These are phyloP conservation scores for Vicia villosa DNA, from an alignment of 306 rosid genomes.

Conservation along the genomic window DNA sequence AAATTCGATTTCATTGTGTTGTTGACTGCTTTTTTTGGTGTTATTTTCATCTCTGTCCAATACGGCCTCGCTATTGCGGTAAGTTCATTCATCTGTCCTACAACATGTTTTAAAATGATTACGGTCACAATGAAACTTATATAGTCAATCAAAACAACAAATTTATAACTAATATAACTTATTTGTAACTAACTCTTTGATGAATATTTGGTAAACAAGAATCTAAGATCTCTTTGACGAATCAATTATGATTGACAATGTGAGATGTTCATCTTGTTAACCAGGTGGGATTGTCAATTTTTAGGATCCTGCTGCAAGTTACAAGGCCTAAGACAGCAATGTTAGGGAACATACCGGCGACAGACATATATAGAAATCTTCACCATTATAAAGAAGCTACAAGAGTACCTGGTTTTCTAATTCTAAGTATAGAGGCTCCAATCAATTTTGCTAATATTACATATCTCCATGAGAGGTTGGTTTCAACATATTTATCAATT, in stretches of 20 bases:
- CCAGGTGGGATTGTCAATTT: slow-evolving; percentile 80
- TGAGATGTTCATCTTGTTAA: slow-evolving; percentile 24
- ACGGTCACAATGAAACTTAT: too few relatives aligned
- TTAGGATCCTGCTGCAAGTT: slow-evolving; percentile 76
- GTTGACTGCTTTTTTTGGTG: slow-evolving; percentile 79
- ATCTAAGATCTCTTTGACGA: slow-evolving; percentile 6
- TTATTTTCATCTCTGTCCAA: slow-evolving; percentile 82
- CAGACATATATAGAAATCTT: slow-evolving; percentile 65
- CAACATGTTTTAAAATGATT: not conserved
- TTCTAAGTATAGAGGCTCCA: slow-evolving; percentile 83
- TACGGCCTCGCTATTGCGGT: slow-evolving; percentile 85
- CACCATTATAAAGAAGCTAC: slow-evolving; percentile 78
- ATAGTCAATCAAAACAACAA: too few relatives aligned
- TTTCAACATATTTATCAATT: not conserved
- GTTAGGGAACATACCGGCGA: slow-evolving; percentile 76
- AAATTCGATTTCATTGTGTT: slow-evolving; percentile 76
- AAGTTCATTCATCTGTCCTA: slow-evolving; percentile 30
- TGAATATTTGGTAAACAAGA: not conserved
- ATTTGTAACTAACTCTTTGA: too few relatives aligned
- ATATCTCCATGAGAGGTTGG: slow-evolving; percentile 79
- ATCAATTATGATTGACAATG: slow-evolving; percentile 16
- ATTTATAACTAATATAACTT: not conserved
- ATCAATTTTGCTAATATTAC: slow-evolving; percentile 84
- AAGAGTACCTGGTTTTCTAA: slow-evolving; percentile 71
- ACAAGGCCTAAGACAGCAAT: slow-evolving; percentile 83